Evolutionary conservation across 2,329 filamentous ascomycete genomes (phyloP).

Genomic region (Metarhizium humberi): DNA sequence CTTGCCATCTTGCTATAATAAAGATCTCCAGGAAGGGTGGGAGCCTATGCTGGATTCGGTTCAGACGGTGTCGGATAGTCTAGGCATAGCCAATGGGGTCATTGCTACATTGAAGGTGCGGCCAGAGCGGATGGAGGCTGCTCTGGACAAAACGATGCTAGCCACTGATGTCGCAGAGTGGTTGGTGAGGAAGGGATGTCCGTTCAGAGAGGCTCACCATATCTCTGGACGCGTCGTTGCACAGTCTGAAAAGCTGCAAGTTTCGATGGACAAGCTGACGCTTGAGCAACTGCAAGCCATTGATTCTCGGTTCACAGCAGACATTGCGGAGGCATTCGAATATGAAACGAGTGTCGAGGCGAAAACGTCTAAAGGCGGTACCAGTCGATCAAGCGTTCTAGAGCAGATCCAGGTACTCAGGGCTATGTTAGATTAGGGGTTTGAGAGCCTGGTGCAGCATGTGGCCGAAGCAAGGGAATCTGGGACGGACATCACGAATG

Average conservation of each 20-base stretch:
- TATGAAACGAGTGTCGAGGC: constrained; percentile 79
- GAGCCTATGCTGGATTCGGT: constrained; percentile 80
- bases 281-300: constrained; percentile 59
- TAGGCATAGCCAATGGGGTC: constrained; percentile 75
- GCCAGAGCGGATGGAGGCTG: constrained; percentile 68
- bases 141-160: constrained; percentile 75
- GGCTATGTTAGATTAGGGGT: constrained; percentile 20
- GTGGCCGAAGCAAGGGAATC: no score
- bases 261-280: constrained; percentile 61
- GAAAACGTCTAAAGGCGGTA: constrained; percentile 67
- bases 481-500: background rate
- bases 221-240: constrained; percentile 57
- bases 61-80: constrained; percentile 71
- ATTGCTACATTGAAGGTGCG: constrained; percentile 61
- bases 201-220: constrained; percentile 74
- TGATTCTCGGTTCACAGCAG: constrained; percentile 60
- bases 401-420: constrained; percentile 51
- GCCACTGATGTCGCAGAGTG: constrained; percentile 62
- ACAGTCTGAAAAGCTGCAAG: constrained; percentile 29
- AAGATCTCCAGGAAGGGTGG: constrained; percentile 81
- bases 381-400: constrained; percentile 58
- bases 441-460: background rate
- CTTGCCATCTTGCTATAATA: constrained; percentile 78
- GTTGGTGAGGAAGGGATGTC: constrained; percentile 56
- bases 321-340: constrained; percentile 63